phyloP scores from a whole-genome alignment of 208 protist genomes.

The Crithidia acanthocephali region DNA sequence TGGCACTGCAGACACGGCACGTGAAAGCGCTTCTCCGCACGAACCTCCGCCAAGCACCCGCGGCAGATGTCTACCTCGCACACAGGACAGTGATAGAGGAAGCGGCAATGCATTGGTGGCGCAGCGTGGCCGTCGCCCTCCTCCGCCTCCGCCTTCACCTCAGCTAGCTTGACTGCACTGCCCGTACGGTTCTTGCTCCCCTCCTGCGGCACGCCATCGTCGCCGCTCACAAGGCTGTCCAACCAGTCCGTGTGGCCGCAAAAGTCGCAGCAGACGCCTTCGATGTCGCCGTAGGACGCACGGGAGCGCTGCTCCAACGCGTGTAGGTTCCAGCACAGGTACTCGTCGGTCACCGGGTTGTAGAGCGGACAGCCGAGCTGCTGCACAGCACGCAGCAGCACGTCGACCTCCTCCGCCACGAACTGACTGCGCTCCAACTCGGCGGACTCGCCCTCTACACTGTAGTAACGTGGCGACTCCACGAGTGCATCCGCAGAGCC shows the following conservation, averaged over 20 bases:
- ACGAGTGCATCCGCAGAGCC: background rate
- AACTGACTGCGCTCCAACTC: conserved; percentile 9
- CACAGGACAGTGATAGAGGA: conserved; percentile 68
- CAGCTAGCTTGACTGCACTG: background rate
- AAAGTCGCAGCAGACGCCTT: conserved; percentile 89
- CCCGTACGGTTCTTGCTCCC: background rate
- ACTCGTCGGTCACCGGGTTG: conserved; percentile 59
- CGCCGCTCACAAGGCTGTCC: conserved; percentile 11
- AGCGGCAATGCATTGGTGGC: background rate
- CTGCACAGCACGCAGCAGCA: conserved; percentile 19
- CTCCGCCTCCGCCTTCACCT: conserved; percentile 18
- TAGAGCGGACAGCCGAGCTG: conserved; percentile 86
- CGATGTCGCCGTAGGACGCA: conserved; percentile 51
- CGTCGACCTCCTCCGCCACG: conserved; percentile 27
- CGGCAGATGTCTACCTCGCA: conserved; percentile 78
- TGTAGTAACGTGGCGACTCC: background rate
- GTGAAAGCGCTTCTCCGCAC: conserved; percentile 66
- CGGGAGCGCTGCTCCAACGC: conserved; percentile 36
- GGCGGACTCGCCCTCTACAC: conserved; percentile 19
- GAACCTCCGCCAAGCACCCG: conserved; percentile 61
- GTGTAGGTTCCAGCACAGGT: conserved; percentile 75
- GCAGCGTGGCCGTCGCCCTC: conserved; percentile 5
- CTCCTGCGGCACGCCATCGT: too few relatives aligned
- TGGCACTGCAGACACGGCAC: conserved; percentile 80
- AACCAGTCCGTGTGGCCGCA: conserved; percentile 81